Conservation (phyloP, 1,284 basidiomycete genomes). For the Mycosarcoma maydis region DNA sequence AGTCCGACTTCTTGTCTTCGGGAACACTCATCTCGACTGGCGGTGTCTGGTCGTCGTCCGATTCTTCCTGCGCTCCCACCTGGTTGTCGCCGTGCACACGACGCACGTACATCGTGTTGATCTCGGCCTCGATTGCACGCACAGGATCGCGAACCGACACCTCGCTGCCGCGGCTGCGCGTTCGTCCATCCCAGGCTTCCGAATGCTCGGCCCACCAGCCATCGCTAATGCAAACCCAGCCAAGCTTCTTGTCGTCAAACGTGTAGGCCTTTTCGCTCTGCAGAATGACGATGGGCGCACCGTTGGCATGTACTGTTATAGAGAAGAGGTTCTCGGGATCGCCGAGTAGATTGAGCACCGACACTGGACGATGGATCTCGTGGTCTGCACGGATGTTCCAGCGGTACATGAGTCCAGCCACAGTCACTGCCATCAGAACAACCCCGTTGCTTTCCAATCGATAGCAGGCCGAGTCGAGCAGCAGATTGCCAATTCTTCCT, state of each 20-base stretch:
- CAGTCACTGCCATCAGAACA: slow-evolving; percentile 53
- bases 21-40: slow-evolving; percentile 45
- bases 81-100: slow-evolving; percentile 38
- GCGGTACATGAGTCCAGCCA: slow-evolving; percentile 49
- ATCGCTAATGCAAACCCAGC: slow-evolving; percentile 56
- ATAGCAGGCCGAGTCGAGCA: slow-evolving; percentile 49
- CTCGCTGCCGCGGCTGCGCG: slow-evolving; percentile 45
- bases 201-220: slow-evolving; percentile 58
- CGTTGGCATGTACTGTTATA: slow-evolving; percentile 56
- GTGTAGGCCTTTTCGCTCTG: slow-evolving; percentile 56
- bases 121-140: slow-evolving; percentile 54
- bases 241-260: slow-evolving; percentile 51
- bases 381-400: slow-evolving; percentile 54
- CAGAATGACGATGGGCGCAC: slow-evolving; percentile 68
- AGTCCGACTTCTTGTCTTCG: slow-evolving; percentile 44
- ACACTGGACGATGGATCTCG: slow-evolving; percentile 48
- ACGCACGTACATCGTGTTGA: slow-evolving; percentile 54
- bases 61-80: slow-evolving; percentile 34
- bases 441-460: slow-evolving; percentile 47
- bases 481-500: slow-evolving; percentile 43
- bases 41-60: slow-evolving; percentile 27
- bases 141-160: slow-evolving; percentile 51
- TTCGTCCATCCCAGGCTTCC: slow-evolving; percentile 57
- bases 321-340: slow-evolving; percentile 48
- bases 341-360: slow-evolving; percentile 47